Evolutionary conservation across 495 filamentous ascomycete genomes (phyloP), one percentile per base, ranked within the genome.

Genomic region (Pyrenula aspistea): DNA sequence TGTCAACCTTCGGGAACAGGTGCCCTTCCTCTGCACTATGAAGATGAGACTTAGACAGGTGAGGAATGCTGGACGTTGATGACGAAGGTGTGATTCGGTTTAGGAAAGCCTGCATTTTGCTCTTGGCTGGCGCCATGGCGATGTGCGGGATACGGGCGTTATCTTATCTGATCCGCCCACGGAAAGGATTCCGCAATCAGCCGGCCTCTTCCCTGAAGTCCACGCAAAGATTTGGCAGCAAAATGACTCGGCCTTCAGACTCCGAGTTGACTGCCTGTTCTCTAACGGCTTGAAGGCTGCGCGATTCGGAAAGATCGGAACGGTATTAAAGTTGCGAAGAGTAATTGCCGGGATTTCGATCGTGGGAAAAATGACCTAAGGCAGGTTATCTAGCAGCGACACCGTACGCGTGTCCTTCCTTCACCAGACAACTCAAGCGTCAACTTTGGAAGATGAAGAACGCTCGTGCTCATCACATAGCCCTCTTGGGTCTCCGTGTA

Each of bases 1-100:
- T 79, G 59, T 85, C 75, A 3, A 86, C 86, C 24, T 42, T 42
- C 31, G 31, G 31, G 15, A 42, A 42, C 31, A 42, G 15, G 15
- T 42, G 31, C 8, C 31, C 31, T 42, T 42, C 31, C 31, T 42
- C 31, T 4, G 31, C 31, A 15, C 8, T 42, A 15, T 42, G 31
- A 15, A 42, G 15, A 42, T 8, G 8, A 42, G 31, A 42, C 31
- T 42, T 42, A 15, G 31, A 42, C 31, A 42, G 31, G 31, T 15
- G 31, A 8, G 31, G 31, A 15, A 42, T 15, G 31, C 31, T 42
- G 31, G 31, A 4, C 4, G 4, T 42, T 15, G 31, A 42, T 4
- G 31, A 42, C 4, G 31, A 42, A 15, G 31, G 31, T 4, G 31
- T 42, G 4, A 42, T 8, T 4, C 31, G 31, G 31, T 15, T 42